A percentile compares a stretch with the other conserved stretches of the same genome.
phyloP scores from a whole-genome alignment of 345 rosid genomes.

The Hibiscus tridactylites region DNA sequence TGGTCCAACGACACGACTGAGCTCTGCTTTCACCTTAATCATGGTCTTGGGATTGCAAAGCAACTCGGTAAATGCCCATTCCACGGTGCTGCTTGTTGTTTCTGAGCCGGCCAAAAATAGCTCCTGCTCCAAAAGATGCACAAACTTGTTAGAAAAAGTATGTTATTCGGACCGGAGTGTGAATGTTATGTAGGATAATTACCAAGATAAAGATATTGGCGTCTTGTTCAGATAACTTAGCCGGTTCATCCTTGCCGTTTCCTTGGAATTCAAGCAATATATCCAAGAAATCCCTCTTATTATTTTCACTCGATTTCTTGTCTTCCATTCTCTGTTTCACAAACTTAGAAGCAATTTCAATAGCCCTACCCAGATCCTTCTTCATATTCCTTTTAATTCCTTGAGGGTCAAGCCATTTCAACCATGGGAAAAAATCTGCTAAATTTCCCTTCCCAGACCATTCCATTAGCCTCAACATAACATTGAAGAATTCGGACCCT shows the following conservation, averaged over 20 bases:
- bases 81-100: constrained; percentile 51
- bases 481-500: constrained; percentile 21
- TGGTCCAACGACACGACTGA: constrained; percentile 32
- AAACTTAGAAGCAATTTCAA: constrained; percentile 32
- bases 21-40: constrained; percentile 43
- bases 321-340: constrained; percentile 33
- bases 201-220: constrained; percentile 41
- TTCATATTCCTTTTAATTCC: constrained; percentile 41
- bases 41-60: constrained; percentile 33
- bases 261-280: constrained; percentile 46
- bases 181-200: not conserved
- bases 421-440: constrained; percentile 37
- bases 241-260: constrained; percentile 38
- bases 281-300: constrained; percentile 38
- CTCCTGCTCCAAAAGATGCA: constrained; percentile 32
- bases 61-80: constrained; percentile 70
- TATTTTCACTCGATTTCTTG: not conserved
- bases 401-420: constrained; percentile 44
- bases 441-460: constrained; percentile 31
- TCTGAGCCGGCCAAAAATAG: constrained; percentile 53
- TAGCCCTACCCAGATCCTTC: constrained; percentile 39
- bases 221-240: constrained; percentile 24
- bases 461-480: constrained; percentile 28
- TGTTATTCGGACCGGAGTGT: not conserved
- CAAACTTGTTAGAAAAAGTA: not conserved